phyloP scores from a whole-genome alignment of 495 filamentous ascomycete genomes.

The Cercophora newfieldiana region DNA sequence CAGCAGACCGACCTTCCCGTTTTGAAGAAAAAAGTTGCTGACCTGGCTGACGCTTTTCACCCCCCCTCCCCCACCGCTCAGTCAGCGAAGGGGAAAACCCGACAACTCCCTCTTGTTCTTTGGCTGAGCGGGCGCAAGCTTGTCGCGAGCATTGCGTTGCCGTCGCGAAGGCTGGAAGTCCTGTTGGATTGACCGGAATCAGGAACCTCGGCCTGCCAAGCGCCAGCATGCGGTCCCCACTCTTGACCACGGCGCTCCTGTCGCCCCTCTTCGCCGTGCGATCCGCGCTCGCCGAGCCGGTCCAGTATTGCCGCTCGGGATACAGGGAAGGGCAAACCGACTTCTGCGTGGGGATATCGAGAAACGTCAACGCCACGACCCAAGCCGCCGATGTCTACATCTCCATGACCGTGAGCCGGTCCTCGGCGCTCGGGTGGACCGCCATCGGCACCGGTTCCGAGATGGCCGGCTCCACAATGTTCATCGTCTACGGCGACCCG shows the following conservation, averaged over 20 bases:
- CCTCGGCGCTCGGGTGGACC: conserved; percentile 28
- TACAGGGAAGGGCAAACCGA: conserved; percentile 22
- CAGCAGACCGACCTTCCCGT: neutral
- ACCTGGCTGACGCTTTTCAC: neutral
- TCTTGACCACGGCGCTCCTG: neutral
- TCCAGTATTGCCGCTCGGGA: conserved; percentile 32
- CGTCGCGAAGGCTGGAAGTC: neutral
- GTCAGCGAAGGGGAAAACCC: neutral
- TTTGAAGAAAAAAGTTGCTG: neutral
- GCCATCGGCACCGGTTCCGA: conserved; percentile 31
- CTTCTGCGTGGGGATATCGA: conserved; percentile 30
- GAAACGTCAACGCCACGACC: conserved; percentile 25
- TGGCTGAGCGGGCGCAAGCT: neutral
- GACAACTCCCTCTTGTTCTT: neutral
- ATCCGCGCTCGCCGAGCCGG: conserved; percentile 12
- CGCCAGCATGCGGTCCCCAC: neutral
- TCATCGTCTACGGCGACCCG: conserved; percentile 37
- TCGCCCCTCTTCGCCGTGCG: neutral
- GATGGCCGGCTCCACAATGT: conserved; percentile 34
- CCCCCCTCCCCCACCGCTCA: neutral
- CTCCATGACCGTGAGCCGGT: conserved; percentile 21
- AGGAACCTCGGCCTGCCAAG: neutral
- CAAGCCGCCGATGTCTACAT: conserved; percentile 26
- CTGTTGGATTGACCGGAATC: neutral
- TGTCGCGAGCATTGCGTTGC: neutral